phyloP scores from a whole-genome alignment of 177 flowering plant species.

The Telopea speciosissima region DNA sequence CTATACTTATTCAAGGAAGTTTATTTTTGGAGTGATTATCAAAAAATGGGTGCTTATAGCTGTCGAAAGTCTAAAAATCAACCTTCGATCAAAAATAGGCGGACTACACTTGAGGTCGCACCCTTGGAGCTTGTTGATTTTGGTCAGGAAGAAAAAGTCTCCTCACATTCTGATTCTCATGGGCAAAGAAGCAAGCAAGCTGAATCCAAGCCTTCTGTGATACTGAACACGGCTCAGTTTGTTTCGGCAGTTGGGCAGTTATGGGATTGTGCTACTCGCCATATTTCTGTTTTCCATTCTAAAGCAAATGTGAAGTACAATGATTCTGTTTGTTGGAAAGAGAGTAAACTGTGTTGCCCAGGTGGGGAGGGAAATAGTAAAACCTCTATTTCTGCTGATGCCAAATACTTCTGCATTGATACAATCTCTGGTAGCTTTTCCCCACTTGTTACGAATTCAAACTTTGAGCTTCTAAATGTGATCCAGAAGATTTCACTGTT shows the following conservation, averaged over 20 bases:
- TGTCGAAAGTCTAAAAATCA: conserved; percentile 24
- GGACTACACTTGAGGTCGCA: conserved; percentile 24
- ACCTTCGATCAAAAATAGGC: conserved; percentile 38
- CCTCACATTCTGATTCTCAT: conserved; percentile 14
- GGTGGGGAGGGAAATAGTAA: conserved; percentile 16
- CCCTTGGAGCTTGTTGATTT: conserved; percentile 32
- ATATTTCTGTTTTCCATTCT: conserved; percentile 34
- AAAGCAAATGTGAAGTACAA: conserved; percentile 15
- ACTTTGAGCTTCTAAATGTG: conserved; percentile 26
- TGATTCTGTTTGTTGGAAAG: conserved; percentile 16
- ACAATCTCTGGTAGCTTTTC: conserved; percentile 11
- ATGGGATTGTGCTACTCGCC: conserved; percentile 48
- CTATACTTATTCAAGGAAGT: conserved; percentile 6
- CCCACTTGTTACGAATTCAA: conserved; percentile 16
- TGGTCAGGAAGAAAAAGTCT: conserved; percentile 23
- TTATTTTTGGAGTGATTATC: conserved; percentile 4
- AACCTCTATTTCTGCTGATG: conserved; percentile 19
- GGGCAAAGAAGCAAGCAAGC: conserved; percentile 13
- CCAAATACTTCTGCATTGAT: conserved; percentile 20
- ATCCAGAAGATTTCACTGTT: conserved; percentile 24
- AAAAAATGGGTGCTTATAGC: conserved; percentile 33
- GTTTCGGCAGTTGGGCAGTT: conserved; percentile 47
- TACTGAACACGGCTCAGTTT: conserved; percentile 53
- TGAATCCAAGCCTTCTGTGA: conserved; percentile 28
- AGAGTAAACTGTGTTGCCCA: conserved; percentile 20